Base-by-base conservation (phyloP, 2,329 filamentous ascomycete genomes). In the Phaeophleospora eucalypticola region DNA sequence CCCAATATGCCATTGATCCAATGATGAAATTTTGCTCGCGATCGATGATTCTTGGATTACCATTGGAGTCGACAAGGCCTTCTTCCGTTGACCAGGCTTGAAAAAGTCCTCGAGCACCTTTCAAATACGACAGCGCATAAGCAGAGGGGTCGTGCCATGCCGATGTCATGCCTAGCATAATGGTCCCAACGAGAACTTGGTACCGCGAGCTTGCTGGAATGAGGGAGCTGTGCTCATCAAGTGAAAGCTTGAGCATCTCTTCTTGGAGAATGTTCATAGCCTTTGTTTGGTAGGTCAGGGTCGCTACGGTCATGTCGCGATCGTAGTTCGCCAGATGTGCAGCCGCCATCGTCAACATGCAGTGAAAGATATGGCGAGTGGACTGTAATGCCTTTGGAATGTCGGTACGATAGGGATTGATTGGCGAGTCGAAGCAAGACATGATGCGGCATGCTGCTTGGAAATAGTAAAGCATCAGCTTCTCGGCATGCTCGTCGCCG, bases 21-120 rank as follows among this genome's bases (percentile, higher is more conserved):
- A 51, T 43, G 8, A 54, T 41, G 43, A 51, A 54, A 20, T 46
- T 49, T 38, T 54, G 48, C 19, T 54, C 45, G 20, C 51, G 45
- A 21, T 43, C 45, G 14, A 54, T 20, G 9, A 49, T 4, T 8
- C 14, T 32, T 4, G 41, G 19, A n/a, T 15, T 35, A 4, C 46
- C 43, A 21, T 38, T 24, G 8, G 2, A 4, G 6, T 40, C 39
- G 16, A 18, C n/a, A 12, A 52, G 34, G 15, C 38, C 24, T 15
- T 51, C 42, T 7, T 49, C 48, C 14, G 32, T 34, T 1, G 24
- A 20, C 51, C 51, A 54, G n/a, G 43, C 43, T 36, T 48, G 39
- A 43, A 51, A 51, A 4, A 54, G 43, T 6, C 36, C 36, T 4
- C 49, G 45, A 12, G 48, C 51, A 10, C 48, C 51, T 21, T 34